Conservation (phyloP, 345 rosid genomes). For the Erucastrum elatum region DNA sequence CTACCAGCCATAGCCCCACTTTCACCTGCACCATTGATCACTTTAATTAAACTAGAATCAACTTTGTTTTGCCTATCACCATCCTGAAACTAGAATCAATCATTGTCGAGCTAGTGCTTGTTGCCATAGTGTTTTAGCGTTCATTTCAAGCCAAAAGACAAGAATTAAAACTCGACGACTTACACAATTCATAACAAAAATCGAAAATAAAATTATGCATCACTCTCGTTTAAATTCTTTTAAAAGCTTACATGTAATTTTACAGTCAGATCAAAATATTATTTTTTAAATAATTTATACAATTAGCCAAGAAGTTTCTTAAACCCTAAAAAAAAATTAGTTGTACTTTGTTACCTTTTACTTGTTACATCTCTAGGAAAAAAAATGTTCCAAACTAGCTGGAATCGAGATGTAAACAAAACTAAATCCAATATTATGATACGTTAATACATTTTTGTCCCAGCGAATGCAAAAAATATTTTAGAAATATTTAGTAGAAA, state of each 20-base stretch:
- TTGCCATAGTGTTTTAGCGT: background rate
- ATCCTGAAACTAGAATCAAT: constrained; percentile 20
- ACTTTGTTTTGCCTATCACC: constrained; percentile 13
- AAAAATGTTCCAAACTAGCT: background rate
- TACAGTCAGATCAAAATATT: background rate
- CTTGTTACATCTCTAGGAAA: background rate
- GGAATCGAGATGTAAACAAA: background rate
- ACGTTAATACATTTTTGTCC: background rate
- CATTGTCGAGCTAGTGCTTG: background rate
- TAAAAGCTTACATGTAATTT: background rate
- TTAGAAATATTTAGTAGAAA: background rate
- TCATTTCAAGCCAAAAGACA: background rate
- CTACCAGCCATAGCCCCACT: constrained; percentile 39
- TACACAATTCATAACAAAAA: background rate
- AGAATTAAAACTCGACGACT: background rate
- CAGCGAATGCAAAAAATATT: background rate
- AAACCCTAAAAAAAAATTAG: background rate
- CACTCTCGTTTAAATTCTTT: background rate
- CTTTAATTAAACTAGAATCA: background rate
- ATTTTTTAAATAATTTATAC: background rate
- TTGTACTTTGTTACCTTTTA: background rate
- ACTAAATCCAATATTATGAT: background rate
- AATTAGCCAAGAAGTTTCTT: background rate
- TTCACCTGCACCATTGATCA: constrained; percentile 30
- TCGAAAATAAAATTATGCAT: background rate